Percentiles rank a stretch among this genome's conserved stretches.
Conservation (phyloP, 2,329 filamentous ascomycete genomes). For the Decorospora gaudefroyi region DNA sequence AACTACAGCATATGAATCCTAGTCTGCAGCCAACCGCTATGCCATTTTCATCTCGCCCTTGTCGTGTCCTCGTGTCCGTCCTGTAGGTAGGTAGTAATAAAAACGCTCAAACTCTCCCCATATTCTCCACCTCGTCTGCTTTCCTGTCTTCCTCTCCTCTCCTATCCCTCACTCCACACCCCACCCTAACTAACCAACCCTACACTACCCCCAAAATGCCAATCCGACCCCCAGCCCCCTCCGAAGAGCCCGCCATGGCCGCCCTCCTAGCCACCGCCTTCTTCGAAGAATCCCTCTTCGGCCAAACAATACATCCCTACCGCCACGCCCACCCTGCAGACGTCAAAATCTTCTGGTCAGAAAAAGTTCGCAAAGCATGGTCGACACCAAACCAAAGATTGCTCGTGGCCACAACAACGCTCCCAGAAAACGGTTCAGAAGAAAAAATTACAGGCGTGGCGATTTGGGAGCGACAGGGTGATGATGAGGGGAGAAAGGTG, state of each 20-base stretch:
- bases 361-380: constrained; percentile 22
- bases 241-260: constrained; percentile 28
- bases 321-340: constrained; percentile 33
- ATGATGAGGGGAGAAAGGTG: constrained; percentile 19
- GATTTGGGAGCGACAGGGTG: constrained; percentile 32
- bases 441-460: constrained; percentile 24
- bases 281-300: constrained; percentile 40
- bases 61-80: too few species aligned
- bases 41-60: too few species aligned
- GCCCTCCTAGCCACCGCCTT: constrained; percentile 30
- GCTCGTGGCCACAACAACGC: constrained; percentile 16
- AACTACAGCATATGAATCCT: too few species aligned
- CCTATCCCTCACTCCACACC: too few species aligned
- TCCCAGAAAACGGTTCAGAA: constrained; percentile 13
- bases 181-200: too few species aligned
- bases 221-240: constrained; percentile 21
- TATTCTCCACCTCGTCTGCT: too few species aligned
- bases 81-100: too few species aligned
- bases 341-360: constrained; percentile 31
- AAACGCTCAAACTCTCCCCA: too few species aligned
- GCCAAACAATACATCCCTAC: constrained; percentile 34
- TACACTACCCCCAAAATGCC: constrained; percentile 14
- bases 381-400: constrained; percentile 14
- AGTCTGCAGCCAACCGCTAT: too few species aligned
- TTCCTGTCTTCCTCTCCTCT: too few species aligned